Base-by-base conservation (phyloP, 768 basidiomycete genomes). In the Hydnum rufescens region DNA sequence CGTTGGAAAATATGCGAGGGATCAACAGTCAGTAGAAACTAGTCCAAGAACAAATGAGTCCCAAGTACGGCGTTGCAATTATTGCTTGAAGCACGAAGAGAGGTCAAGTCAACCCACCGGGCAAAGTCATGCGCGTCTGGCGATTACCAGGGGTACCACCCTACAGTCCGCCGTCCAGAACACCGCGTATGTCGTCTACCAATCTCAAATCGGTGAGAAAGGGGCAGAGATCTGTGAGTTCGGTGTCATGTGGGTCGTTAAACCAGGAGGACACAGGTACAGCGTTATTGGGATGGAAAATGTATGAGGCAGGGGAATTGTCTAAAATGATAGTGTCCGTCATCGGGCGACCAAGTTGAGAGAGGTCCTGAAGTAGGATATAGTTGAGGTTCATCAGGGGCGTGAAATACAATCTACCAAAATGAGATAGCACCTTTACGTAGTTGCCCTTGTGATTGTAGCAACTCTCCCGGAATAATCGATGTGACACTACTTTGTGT, bases 241-340 rank as follows among this genome's bases (percentile, higher is more conserved):
- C 93, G 46, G 92, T 93, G 63, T 97, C 93, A 61, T 96, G 93
- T 5, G 92, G 92, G 66, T 90, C 90, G 65, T 96, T 97, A 71
- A 99, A 99, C 95, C 95, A 99, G 53, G 87, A 90, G 42, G 93
- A 96, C 55, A 99, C 92, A 8, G 95, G 95, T 3, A 97, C 93
- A 34, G 95, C 95, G 64, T 97, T 97, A 69, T 95, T 92, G 16
- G 90, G 90, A 63, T 99, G 93, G 74, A 99, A 99, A 55, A 97
- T 93, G 66, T 97, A 99, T 8, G 88, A 95, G 8, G 95, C 95
- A 16, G 95, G 95, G 26, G 93, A 97, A 65, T 97, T 99, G 68
- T 97, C 95, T 60, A 99, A 76, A 67, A 99, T 99, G 62, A 97
- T 96, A 55, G 82, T 88, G 62, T 93, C 88, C 46, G 77, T 74